Base-by-base conservation (phyloP, 805 yeast genomes). In the Saccharomyces cerevisiae region DNA sequence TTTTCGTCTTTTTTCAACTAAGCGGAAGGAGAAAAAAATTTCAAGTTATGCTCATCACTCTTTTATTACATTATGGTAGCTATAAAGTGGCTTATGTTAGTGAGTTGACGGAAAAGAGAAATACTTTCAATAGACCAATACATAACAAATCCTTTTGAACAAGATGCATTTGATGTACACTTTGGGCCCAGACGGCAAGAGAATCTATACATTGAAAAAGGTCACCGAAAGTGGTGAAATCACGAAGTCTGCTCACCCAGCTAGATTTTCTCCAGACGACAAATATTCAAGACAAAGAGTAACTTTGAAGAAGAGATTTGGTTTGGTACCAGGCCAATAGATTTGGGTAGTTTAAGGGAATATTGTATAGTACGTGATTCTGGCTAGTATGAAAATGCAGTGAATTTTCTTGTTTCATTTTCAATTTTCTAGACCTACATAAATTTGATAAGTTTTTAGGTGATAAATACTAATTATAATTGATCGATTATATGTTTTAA, bases 111-210 rank as follows among this genome's bases (percentile, higher is more conserved):
- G 4, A 5, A 14, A 32, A 9, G 8, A 32, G 17, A 36, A 10
- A 17, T 36, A 17, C 22, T n/a, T 17, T 13, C 17, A 36, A 3
- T 10, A 36, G 6, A 36, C 24, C 8, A 36, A 36, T 6, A 8
- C 5, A 17, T 2, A 36, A 9, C 43, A 36, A 17, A 36, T 17
- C 10, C 43, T 17, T 56, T 27, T 10, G 24, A 11, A 5, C 72
- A 73, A 61, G 58, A 94, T 94, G 99, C 99, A 94, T 87, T 86
- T 94, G 74, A 94, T 94, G 99, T 94, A 87, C 90, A 91, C 97
- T 57, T 74, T 86, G 69, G 96, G 91, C 68, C 82, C 83, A 58
- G 96, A 91, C 65, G 99, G 99, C 65, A 92, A 92, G 81, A 87
- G 99, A 75, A 73, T 87, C 67, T 94, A 94, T 81, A 94, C 99